Evolutionary conservation across 805 yeast species (phyloP).

Genomic region (Metschnikowia anglica): DNA sequence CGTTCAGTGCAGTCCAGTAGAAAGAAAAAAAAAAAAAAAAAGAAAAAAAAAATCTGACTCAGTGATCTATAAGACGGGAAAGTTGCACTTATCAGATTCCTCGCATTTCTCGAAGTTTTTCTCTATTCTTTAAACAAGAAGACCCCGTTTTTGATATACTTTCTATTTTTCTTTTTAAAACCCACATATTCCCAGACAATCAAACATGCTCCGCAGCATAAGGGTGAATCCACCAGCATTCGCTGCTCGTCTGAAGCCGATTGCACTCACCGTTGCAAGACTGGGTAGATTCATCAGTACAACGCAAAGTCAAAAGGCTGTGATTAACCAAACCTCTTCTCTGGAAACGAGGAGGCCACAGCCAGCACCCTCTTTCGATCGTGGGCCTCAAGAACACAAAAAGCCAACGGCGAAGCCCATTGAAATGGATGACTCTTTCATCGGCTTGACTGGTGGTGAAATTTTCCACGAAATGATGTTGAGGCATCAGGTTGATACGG

Average conservation of each 20-base stretch:
- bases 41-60: conserved; percentile 13
- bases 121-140: neutral
- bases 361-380: conserved; percentile 55
- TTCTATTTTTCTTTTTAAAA: neutral
- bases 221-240: conserved; percentile 15
- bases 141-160: neutral
- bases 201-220: conserved; percentile 20
- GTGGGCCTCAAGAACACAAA: conserved; percentile 21
- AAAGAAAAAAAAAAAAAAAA: conserved; percentile 6
- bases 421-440: conserved; percentile 79
- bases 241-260: conserved; percentile 14
- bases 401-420: conserved; percentile 6
- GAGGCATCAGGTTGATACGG: conserved; percentile 91
- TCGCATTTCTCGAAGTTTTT: neutral
- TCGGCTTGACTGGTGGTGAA: conserved; percentile 97
- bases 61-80: conserved; percentile 8
- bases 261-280: conserved; percentile 12
- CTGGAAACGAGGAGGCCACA: conserved; percentile 33
- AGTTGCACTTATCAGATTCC: neutral
- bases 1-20: conserved; percentile 7
- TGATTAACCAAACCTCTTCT: conserved; percentile 23
- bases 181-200: neutral
- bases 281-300: conserved; percentile 32
- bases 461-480: conserved; percentile 99
- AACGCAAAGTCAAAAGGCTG: conserved; percentile 31